phyloP scores from a whole-genome alignment of 2,329 filamentous ascomycete species.

The Trichoderma sp. region DNA sequence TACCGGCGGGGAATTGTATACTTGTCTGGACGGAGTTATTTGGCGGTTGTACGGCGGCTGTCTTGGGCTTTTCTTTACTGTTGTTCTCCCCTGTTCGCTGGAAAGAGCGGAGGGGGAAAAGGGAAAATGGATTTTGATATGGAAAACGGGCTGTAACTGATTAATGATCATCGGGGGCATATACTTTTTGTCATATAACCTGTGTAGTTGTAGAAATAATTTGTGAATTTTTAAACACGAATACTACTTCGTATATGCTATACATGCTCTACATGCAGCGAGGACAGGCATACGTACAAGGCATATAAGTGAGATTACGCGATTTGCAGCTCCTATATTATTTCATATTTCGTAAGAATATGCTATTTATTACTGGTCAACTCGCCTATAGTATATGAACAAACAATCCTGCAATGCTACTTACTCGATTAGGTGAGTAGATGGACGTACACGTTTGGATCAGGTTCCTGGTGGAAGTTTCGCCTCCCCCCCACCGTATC shows the following conservation, averaged over 20 bases:
- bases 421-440: not conserved
- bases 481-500: not conserved
- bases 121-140: constrained; percentile 9
- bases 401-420: not conserved
- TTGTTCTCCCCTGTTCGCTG: not conserved
- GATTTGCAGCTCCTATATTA: not conserved
- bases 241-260: not conserved
- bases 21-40: constrained; percentile 24
- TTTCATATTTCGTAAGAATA: not conserved
- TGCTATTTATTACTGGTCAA: not conserved
- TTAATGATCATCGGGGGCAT: constrained; percentile 8
- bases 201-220: constrained; percentile 21
- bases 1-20: constrained; percentile 14
- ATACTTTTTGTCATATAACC: constrained; percentile 6
- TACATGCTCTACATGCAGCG: not conserved
- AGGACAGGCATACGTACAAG: not conserved
- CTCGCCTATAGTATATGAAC: not conserved
- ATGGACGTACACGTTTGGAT: not conserved
- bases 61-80: constrained; percentile 7
- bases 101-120: not conserved
- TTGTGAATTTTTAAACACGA: not conserved
- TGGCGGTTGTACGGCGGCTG: constrained; percentile 14
- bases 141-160: constrained; percentile 20
- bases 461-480: not conserved
- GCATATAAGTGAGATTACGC: not conserved